Conservation (phyloP, 1,284 basidiomycete genomes). For the Ceratobasidium sp. region DNA sequence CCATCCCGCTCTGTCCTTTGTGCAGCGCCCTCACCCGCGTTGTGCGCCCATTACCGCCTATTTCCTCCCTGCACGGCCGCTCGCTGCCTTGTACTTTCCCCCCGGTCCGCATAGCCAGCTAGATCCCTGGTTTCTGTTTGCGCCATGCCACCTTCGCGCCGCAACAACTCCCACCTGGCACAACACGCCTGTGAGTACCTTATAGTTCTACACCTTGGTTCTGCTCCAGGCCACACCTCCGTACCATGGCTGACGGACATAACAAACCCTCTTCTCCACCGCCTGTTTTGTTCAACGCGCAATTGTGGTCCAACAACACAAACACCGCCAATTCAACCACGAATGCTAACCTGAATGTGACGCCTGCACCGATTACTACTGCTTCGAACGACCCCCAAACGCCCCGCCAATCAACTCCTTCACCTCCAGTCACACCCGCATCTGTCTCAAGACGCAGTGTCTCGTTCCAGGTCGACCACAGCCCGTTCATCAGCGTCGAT, state of each 20-base stretch:
- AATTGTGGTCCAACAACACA: constrained; percentile 21
- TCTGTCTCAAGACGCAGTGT: constrained; percentile 16
- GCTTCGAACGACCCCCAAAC: background rate
- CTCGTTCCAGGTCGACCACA: constrained; percentile 36
- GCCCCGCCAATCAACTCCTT: background rate
- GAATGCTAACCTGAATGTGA: background rate
- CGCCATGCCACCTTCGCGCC: constrained; percentile 38
- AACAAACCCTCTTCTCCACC: constrained; percentile 20
- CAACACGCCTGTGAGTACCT: constrained; percentile 34
- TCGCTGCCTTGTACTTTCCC: constrained; percentile 1
- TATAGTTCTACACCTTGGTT: constrained; percentile 18
- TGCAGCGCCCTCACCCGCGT: background rate
- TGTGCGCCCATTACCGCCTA: background rate
- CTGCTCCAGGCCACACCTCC: background rate
- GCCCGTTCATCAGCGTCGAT: constrained; percentile 33
- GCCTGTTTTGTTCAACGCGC: constrained; percentile 39
- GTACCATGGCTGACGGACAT: constrained; percentile 19
- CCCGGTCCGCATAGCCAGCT: constrained; percentile 7
- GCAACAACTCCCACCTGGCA: constrained; percentile 32
- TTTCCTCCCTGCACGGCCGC: background rate
- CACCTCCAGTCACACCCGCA: constrained; percentile 27
- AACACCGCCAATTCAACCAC: background rate
- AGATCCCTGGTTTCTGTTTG: constrained; percentile 16
- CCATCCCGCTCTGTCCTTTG: constrained; percentile 26
- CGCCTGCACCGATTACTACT: background rate